These are phyloP conservation scores for Elsinoe ampelina DNA, from an alignment of 2,329 filamentous ascomycete genomes.

Conservation along the genomic window DNA sequence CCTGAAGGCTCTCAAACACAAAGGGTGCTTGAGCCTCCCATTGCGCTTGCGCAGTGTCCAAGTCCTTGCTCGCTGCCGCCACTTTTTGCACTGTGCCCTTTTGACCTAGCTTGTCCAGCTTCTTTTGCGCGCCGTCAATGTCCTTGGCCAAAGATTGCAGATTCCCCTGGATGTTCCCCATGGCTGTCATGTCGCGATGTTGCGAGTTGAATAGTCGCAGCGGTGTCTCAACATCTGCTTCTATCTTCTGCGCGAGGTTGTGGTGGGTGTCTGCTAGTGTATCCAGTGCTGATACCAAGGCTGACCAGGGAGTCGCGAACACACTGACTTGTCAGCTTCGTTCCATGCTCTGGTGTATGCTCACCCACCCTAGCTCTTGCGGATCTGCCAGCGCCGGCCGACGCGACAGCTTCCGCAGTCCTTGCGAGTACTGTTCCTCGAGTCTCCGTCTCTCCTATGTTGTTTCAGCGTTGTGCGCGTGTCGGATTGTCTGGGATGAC, in stretches of 20 bases:
- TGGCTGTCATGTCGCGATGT: constrained; percentile 67
- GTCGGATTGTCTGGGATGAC: not conserved
- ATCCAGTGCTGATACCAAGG: constrained; percentile 71
- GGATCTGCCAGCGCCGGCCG: constrained; percentile 64
- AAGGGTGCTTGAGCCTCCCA: constrained; percentile 95
- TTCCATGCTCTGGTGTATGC: not conserved
- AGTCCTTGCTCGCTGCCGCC: constrained; percentile 59
- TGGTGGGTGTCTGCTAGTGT: constrained; percentile 76
- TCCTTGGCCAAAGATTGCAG: constrained; percentile 72
- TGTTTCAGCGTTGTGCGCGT: not conserved
- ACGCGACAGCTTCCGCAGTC: constrained; percentile 69
- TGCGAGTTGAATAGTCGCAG: constrained; percentile 64
- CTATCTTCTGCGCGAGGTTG: constrained; percentile 68
- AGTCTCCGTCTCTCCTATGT: constrained; percentile 78
- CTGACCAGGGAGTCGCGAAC: constrained; percentile 84
- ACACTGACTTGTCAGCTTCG: constrained; percentile 48
- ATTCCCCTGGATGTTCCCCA: constrained; percentile 74
- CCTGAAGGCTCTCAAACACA: constrained; percentile 87
- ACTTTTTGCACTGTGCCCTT: constrained; percentile 75
- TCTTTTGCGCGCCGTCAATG: constrained; percentile 73
- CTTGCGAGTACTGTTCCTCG: constrained; percentile 80
- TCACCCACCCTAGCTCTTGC: constrained; percentile 74
- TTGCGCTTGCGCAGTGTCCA: constrained; percentile 70
- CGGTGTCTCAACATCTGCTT: constrained; percentile 77
- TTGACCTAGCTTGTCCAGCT: constrained; percentile 70